phyloP scores from a whole-genome alignment of 2,329 filamentous ascomycete species.

The Grosmannia penicillata region DNA sequence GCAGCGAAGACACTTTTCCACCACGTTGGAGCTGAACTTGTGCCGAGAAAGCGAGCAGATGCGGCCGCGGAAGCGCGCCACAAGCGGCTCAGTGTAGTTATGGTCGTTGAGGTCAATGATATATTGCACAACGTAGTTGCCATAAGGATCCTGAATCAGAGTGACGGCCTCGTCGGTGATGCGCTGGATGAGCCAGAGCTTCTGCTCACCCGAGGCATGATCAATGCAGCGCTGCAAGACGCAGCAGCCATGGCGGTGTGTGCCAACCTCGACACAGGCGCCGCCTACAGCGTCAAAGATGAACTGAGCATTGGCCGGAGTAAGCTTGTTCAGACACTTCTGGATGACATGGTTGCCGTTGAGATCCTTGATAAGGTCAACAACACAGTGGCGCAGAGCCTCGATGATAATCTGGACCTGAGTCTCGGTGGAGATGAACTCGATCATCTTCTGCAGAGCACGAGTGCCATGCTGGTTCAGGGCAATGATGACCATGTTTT shows the following conservation, averaged over 20 bases:
- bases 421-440: conserved; percentile 74
- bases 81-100: conserved; percentile 77
- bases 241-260: conserved; percentile 94
- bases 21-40: conserved; percentile 98
- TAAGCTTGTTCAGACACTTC: conserved; percentile 94
- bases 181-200: conserved; percentile 67
- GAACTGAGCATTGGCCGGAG: conserved; percentile 73
- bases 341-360: conserved; percentile 99
- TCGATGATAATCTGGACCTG: conserved; percentile 82
- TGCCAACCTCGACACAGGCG: conserved; percentile 81
- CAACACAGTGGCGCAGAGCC: conserved; percentile 69
- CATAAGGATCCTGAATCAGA: conserved; percentile 91
- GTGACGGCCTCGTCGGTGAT: conserved; percentile 82
- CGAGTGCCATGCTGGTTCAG: conserved; percentile 95
- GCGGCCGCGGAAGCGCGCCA: conserved; percentile 61
- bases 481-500: conserved; percentile 81
- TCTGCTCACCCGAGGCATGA: conserved; percentile 82
- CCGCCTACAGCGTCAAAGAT: conserved; percentile 89
- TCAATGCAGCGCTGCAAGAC: conserved; percentile 97
- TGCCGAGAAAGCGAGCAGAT: conserved; percentile 69
- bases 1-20: conserved; percentile 89
- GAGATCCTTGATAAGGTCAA: conserved; percentile 88
- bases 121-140: conserved; percentile 98
- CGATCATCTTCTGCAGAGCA: conserved; percentile 98
- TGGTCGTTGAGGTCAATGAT: conserved; percentile 88